Conservation (phyloP, 2,329 filamentous ascomycete species). For the Arachnomyces sp. region DNA sequence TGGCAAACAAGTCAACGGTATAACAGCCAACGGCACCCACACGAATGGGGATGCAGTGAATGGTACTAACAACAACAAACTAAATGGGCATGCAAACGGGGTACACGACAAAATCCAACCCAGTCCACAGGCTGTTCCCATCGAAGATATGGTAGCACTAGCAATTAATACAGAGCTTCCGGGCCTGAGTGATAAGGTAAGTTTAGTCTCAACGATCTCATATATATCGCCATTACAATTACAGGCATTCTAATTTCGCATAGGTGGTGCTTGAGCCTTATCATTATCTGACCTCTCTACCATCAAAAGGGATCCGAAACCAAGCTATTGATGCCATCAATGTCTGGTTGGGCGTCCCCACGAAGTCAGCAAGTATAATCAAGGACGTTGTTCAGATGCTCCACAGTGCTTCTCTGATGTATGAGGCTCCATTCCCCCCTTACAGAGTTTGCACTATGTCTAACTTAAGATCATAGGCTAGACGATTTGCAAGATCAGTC, state of each 20-base stretch:
- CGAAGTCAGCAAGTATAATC: conserved; percentile 33
- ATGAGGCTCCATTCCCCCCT: no score
- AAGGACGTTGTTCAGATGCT: conserved; percentile 38
- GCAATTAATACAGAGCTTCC: neutral
- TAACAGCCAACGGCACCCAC: no score
- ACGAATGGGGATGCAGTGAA: no score
- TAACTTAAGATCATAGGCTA: conserved; percentile 29
- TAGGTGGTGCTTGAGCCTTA: conserved; percentile 10
- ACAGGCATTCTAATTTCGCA: no score
- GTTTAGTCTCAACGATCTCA: no score
- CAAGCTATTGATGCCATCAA: conserved; percentile 39
- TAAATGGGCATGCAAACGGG: no score
- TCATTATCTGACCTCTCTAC: conserved; percentile 22
- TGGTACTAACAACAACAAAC: no score
- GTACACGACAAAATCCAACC: no score
- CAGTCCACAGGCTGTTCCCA: no score
- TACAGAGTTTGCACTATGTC: neutral
- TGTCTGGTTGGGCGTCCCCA: conserved; percentile 36
- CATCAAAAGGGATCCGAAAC: conserved; percentile 35
- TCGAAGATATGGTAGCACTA: neutral
- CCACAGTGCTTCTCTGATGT: conserved; percentile 38
- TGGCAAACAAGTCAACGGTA: no score
- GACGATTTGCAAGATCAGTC: conserved; percentile 46
- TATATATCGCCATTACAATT: no score
- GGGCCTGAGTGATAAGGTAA: neutral